Base-by-base conservation (phyloP, 2,329 filamentous ascomycete species). In the Colletotrichum sp. region DNA sequence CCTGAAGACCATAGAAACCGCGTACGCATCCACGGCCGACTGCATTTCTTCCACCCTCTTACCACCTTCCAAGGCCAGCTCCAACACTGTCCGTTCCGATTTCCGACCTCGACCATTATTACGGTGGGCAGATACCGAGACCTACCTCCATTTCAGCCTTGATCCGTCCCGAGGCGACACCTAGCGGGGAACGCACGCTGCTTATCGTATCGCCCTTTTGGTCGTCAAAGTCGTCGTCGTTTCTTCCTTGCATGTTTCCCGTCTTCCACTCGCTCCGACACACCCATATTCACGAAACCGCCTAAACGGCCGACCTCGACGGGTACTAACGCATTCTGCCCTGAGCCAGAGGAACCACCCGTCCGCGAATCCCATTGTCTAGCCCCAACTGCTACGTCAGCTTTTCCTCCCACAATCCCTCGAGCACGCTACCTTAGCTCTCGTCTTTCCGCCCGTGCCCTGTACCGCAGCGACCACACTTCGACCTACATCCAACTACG, bases 371-470 rank as follows among this genome's bases (percentile, higher is more conserved):
- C 24, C 67, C 67, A 30, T 26, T 49, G 32, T 68, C 32, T 39
- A 68, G 28, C 70, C 44, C 32, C 63, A 55, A 64, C 57, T 67
- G 39, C 70, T 76, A 73, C 73, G 70, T 76, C 70, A 76, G 70
- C 70, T 73, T 34, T 36, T 63, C 63, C 39, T 63, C 55, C 18
- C 44, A 65, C 57, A 68, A 59, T 30, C 64, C 63, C 21, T 68
- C 64, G 49, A 63, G 26, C 63, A 44, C 69, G 24, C 72, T 76
- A 76, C 57, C 59, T 76, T 36, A 68, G 39, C 30, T 52, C n/a
- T 52, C 44, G 44, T 52, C 44, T 62, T 68, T 65, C 63, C 63
- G 73, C 70, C 57, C 59, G 73, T 73, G 64, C 64, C 28, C 64
- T 34, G 34, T 24, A 15, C 36, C 32, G 57, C 44, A 64, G 70